phyloP scores from a whole-genome alignment of 2,329 filamentous ascomycete species.

The Dryadomyces sulphureus region DNA sequence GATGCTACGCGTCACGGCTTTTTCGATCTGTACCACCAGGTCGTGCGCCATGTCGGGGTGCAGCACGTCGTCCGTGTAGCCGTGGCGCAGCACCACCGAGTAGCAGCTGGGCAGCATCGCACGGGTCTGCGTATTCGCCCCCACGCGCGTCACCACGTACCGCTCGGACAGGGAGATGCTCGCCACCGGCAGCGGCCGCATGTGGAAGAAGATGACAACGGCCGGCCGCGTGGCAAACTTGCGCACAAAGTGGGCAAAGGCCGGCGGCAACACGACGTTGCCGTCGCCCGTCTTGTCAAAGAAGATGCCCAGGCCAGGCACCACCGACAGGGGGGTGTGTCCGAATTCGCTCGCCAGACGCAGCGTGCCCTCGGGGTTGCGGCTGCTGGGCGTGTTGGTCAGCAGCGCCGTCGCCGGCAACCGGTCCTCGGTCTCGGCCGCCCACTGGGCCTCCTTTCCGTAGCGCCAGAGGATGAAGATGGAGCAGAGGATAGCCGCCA shows the following conservation, averaged over 20 bases:
- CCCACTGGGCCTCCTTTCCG: slow-evolving; percentile 67
- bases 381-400: slow-evolving; percentile 7
- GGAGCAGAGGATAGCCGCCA: slow-evolving; percentile 45
- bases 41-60: slow-evolving; percentile 43
- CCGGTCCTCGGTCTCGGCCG: slow-evolving; percentile 48
- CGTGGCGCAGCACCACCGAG: slow-evolving; percentile 53
- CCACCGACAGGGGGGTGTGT: slow-evolving; percentile 26
- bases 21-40: slow-evolving; percentile 44
- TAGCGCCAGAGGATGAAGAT: slow-evolving; percentile 66
- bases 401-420: slow-evolving; percentile 31
- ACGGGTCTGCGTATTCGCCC: slow-evolving; percentile 4
- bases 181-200: slow-evolving; percentile 47
- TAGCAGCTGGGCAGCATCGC: slow-evolving; percentile 44
- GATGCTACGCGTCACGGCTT: slow-evolving; percentile 26
- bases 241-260: slow-evolving; percentile 57
- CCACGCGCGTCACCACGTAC: slow-evolving; percentile 27
- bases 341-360: slow-evolving; percentile 19
- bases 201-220: slow-evolving; percentile 60
- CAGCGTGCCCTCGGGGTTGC: slow-evolving; percentile 6
- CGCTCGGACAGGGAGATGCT: slow-evolving; percentile 33
- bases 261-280: slow-evolving; percentile 32
- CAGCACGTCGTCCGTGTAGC: slow-evolving; percentile 58
- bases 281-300: slow-evolving; percentile 61
- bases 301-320: slow-evolving; percentile 53
- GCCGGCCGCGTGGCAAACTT: slow-evolving; percentile 56